Conservation (phyloP, 2,329 filamentous ascomycete genomes). For the Talaromyces albobiverticillius region DNA sequence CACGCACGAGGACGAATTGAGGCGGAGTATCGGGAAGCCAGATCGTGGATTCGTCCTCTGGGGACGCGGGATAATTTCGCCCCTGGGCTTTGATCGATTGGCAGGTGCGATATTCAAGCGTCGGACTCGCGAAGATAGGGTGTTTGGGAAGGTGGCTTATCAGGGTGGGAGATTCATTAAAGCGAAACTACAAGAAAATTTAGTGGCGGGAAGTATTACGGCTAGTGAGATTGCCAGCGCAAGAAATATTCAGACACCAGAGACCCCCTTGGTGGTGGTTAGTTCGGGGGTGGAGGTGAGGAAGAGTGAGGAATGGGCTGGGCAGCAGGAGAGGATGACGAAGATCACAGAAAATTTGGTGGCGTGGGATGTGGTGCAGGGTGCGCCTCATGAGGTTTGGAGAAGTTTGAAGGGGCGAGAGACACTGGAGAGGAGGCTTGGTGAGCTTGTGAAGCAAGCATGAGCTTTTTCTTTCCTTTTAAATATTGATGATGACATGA, state of each 20-base stretch:
- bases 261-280: conserved; percentile 74
- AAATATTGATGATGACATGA: neutral
- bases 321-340: conserved; percentile 80
- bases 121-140: conserved; percentile 74
- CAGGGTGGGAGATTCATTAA: conserved; percentile 83
- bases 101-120: conserved; percentile 78
- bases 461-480: neutral
- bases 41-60: conserved; percentile 79
- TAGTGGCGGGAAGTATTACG: conserved; percentile 81
- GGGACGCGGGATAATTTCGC: conserved; percentile 80
- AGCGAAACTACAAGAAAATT: conserved; percentile 85
- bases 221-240: conserved; percentile 78
- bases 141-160: conserved; percentile 76
- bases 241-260: conserved; percentile 64
- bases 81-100: conserved; percentile 78
- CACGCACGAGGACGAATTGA: conserved; percentile 81
- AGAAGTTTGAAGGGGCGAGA: conserved; percentile 66
- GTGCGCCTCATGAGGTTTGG: conserved; percentile 88
- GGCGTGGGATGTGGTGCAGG: conserved; percentile 81
- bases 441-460: conserved; percentile 48
- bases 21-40: conserved; percentile 58
- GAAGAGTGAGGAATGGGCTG: conserved; percentile 69
- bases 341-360: conserved; percentile 74
- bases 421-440: conserved; percentile 75
- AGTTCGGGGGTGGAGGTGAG: conserved; percentile 74